These are phyloP conservation scores for Argentina anserina DNA, from an alignment of 306 rosid genomes.

Conservation along the genomic window DNA sequence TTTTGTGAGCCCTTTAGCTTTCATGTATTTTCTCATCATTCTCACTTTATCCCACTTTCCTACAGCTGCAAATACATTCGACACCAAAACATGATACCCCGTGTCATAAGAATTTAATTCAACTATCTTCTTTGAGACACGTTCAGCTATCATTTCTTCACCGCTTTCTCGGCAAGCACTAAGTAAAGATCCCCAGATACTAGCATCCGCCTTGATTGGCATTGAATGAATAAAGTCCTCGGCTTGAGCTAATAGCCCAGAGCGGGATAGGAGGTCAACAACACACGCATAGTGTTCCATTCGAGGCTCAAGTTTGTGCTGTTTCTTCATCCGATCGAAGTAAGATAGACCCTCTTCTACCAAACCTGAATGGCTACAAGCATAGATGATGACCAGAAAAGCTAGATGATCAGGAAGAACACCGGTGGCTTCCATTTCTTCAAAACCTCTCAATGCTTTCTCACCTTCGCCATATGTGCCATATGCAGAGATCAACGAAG, in stretches of 20 bases:
- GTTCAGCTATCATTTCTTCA: constrained; percentile 43
- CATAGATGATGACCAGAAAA: constrained; percentile 50
- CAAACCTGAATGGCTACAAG: constrained; percentile 69
- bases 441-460: constrained; percentile 50
- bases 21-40: constrained; percentile 41
- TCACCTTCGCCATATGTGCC: constrained; percentile 62
- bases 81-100: constrained; percentile 48
- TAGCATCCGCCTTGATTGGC: constrained; percentile 47
- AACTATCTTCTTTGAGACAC: constrained; percentile 36
- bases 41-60: constrained; percentile 71
- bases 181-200: constrained; percentile 56
- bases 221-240: constrained; percentile 49
- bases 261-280: constrained; percentile 63
- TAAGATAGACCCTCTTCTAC: constrained; percentile 56
- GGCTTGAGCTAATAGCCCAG: constrained; percentile 52
- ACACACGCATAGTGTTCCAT: constrained; percentile 58
- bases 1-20: constrained; percentile 48
- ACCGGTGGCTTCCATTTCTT: constrained; percentile 42
- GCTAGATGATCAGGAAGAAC: constrained; percentile 55
- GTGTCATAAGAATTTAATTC: constrained; percentile 28
- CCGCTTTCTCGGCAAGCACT: constrained; percentile 63
- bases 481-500: constrained; percentile 58
- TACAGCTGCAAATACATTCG: constrained; percentile 53
- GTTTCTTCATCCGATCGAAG: constrained; percentile 55
- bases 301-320: constrained; percentile 48